Evolutionary conservation across 148 eudicot species (phyloP).

Genomic region (Limonium bicolor): DNA sequence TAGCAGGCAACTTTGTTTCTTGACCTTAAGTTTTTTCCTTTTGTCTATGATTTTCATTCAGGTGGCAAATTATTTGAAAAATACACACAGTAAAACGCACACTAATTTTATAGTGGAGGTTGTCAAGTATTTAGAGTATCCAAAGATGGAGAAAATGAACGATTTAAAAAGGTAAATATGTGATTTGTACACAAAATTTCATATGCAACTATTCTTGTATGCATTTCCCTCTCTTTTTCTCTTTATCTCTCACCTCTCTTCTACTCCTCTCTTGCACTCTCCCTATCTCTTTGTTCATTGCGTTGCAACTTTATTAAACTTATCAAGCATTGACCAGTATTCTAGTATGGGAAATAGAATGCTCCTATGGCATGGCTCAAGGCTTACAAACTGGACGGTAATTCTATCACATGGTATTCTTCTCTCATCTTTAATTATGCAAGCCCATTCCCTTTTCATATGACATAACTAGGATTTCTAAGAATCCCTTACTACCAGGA

Average conservation of each 20-base stretch:
- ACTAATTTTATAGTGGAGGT: slow-evolving; percentile 61
- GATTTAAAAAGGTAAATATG: slow-evolving; percentile 47
- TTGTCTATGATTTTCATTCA: no score
- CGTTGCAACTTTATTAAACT: not conserved
- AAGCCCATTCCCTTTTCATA: no score
- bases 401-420: slow-evolving; percentile 79
- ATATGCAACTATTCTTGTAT: not conserved
- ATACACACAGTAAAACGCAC: slow-evolving; percentile 94
- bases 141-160: slow-evolving; percentile 61
- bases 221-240: not conserved
- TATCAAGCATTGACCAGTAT: slow-evolving; percentile 30
- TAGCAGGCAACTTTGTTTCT: no score
- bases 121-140: slow-evolving; percentile 67
- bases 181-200: no score
- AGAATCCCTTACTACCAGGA: slow-evolving; percentile 54
- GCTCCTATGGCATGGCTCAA: slow-evolving; percentile 98
- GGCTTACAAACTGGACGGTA: slow-evolving; percentile 93
- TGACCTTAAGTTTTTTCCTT: no score
- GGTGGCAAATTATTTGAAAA: slow-evolving; percentile 66
- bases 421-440: no score
- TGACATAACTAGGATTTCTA: no score
- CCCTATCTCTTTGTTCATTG: no score
- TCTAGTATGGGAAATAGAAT: slow-evolving; percentile 61
- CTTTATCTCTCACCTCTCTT: no score
- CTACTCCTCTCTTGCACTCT: no score